Evolutionary conservation across 1,139 yeast genomes (phyloP), one percentile per base, ranked within the genome.

Genomic region (Protomyces arabidopsidicola): DNA sequence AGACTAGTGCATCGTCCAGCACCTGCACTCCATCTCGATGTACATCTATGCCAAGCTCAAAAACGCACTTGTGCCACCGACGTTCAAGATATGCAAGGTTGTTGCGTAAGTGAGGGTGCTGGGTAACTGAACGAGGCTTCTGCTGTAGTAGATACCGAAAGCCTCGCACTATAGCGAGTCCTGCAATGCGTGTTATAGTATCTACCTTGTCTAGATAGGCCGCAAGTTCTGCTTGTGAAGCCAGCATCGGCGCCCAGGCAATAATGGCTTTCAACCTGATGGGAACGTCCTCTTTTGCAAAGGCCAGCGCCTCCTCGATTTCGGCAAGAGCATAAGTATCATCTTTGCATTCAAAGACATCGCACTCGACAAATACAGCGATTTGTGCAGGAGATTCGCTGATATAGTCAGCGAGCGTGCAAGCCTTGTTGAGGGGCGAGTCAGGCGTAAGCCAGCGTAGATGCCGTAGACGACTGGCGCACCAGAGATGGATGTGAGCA

Each of bases 221-320:
- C 12, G 38, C 16, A 2, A 36, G 31, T 5, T 6, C 22, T 22
- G 22, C 16, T 10, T 34, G 38, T 12, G 22, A 10, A 2, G 38
- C 50, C 12, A 57, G 45, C 52, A 58, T 24, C n/a, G 62, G 62
- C 16, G 62, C 56, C 62, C 62, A 58, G 3, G 62, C 55, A 10
- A 58, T 38, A 14, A 58, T 39, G n/a, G 55, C 56, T 4, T 34
- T 35, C 18, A 58, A 20, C 31, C 14, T 24, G 12, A 14, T 20
- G 14, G 48, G 12, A 10, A 2, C 22, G 6, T 16, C 8, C 12
- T 34, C 45, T 22, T 16, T 24, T n/a, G 56, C 42, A 18, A 10
- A 42, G 24, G 14, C 4, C 24, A 42, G 2, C 9, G 52, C 62
- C 14, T 58, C 62, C 12, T 31, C 12, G 12, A 58, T 6, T 39